Evolutionary conservation across 2,329 filamentous ascomycete species (phyloP).

Genomic region (Rutstroemia sp.): DNA sequence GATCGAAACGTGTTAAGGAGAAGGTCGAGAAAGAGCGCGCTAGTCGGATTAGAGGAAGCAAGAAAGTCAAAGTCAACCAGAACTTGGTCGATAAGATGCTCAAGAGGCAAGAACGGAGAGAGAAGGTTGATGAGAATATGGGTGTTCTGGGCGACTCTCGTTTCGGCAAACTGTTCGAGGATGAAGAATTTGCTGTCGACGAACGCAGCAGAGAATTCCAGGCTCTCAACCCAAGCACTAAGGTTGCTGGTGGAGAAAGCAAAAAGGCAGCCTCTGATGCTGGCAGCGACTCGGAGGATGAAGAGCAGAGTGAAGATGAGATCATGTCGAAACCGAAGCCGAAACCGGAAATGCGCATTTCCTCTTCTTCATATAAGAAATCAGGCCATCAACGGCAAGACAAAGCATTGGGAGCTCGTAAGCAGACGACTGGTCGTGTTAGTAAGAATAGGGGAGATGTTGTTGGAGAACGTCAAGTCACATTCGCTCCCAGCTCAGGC

Average conservation of each 20-base stretch:
- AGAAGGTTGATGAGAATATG: slow-evolving; percentile 48
- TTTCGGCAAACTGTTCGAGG: slow-evolving; percentile 84
- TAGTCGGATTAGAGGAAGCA: slow-evolving; percentile 84
- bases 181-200: slow-evolving; percentile 88
- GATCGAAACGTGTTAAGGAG: slow-evolving; percentile 83
- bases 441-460: slow-evolving; percentile 42
- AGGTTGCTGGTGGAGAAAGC: slow-evolving; percentile 23
- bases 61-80: slow-evolving; percentile 97
- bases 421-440: slow-evolving; percentile 41
- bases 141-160: slow-evolving; percentile 75
- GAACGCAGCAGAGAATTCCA: slow-evolving; percentile 83
- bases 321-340: slow-evolving; percentile 26
- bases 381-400: slow-evolving; percentile 46
- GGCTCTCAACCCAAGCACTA: slow-evolving; percentile 81
- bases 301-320: slow-evolving; percentile 38
- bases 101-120: slow-evolving; percentile 55
- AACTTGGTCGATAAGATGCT: slow-evolving; percentile 67
- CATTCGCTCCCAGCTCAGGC: slow-evolving; percentile 58
- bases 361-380: slow-evolving; percentile 57
- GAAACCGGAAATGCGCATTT: slow-evolving; percentile 53
- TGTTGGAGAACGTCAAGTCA: slow-evolving; percentile 59
- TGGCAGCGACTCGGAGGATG: slow-evolving; percentile 34
- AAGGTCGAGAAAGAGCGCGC: slow-evolving; percentile 97
- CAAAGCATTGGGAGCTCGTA: slow-evolving; percentile 48
- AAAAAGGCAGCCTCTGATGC: slow-evolving; percentile 32